Conservation (phyloP, 306 rosid species). For the Leucaena leucocephala region DNA sequence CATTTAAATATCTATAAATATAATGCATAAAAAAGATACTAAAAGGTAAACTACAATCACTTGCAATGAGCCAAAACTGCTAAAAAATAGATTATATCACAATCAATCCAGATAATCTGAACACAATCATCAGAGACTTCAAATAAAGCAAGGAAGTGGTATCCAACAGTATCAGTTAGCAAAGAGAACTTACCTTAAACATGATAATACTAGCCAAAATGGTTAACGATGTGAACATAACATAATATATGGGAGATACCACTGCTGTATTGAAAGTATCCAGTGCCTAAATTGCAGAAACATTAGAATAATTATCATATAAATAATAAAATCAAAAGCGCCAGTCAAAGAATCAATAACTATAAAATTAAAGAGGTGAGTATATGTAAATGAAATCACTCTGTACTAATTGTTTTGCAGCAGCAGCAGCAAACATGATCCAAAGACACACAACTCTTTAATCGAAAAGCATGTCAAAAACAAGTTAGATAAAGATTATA, state of each 20-base stretch:
- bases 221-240: conserved; percentile 97
- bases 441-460: conserved; percentile 10
- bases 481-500: conserved; percentile 22
- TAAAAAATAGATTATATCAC: conserved; percentile 20
- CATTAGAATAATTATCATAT: conserved; percentile 26
- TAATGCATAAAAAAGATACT: conserved; percentile 6
- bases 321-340: conserved; percentile 25
- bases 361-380: background rate
- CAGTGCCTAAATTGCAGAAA: conserved; percentile 73
- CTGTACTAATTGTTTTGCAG: background rate
- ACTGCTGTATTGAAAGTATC: conserved; percentile 98
- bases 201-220: conserved; percentile 96
- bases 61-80: conserved; percentile 5
- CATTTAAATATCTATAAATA: background rate
- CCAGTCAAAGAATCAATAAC: background rate
- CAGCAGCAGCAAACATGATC: conserved; percentile 17
- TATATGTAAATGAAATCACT: background rate
- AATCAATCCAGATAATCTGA: conserved; percentile 2
- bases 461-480: conserved; percentile 26
- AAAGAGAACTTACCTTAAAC: conserved; percentile 78
- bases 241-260: conserved; percentile 97
- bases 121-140: conserved; percentile 14
- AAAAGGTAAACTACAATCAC: conserved; percentile 9
- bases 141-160: conserved; percentile 1
- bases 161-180: conserved; percentile 17